Evolutionary conservation across 2,329 filamentous ascomycete species (phyloP).

Genomic region (Nemania abortiva): DNA sequence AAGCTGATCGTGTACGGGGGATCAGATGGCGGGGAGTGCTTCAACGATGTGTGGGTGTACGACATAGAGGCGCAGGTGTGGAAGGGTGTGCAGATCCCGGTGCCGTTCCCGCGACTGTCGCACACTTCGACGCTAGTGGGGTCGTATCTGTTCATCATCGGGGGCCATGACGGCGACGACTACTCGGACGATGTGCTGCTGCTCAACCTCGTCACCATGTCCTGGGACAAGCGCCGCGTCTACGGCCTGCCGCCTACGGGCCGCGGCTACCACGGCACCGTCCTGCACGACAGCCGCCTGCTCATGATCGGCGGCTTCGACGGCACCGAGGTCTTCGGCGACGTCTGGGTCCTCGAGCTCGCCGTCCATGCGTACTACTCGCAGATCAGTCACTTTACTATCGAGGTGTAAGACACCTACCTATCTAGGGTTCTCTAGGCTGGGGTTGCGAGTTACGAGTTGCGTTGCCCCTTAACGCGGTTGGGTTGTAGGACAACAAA

Average conservation of each 20-base stretch:
- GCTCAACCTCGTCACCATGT: constrained; percentile 78
- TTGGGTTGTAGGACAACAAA: constrained; percentile 11
- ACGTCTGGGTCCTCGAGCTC: constrained; percentile 75
- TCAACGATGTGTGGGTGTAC: constrained; percentile 80
- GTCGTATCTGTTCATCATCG: constrained; percentile 77
- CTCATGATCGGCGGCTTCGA: constrained; percentile 76
- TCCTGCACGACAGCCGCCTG: constrained; percentile 74
- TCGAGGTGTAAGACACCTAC: constrained; percentile 65
- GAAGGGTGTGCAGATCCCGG: constrained; percentile 69
- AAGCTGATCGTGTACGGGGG: constrained; percentile 80
- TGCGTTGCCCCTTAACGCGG: neutral
- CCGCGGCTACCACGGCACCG: constrained; percentile 74
- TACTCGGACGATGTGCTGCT: constrained; percentile 77
- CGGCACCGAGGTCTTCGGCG: constrained; percentile 74
- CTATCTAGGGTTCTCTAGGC: neutral
- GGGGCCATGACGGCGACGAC: constrained; percentile 76
- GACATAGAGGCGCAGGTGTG: constrained; percentile 73
- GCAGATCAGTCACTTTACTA: constrained; percentile 78
- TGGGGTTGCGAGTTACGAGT: neutral
- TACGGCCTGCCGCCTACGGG: constrained; percentile 73
- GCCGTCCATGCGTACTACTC: constrained; percentile 79
- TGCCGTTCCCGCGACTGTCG: constrained; percentile 73
- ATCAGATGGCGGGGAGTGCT: constrained; percentile 77
- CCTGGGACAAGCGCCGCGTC: constrained; percentile 75
- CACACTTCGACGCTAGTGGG: constrained; percentile 78